Conservation (phyloP, 441 rosid genomes). For the Flueggea neowawraea region DNA sequence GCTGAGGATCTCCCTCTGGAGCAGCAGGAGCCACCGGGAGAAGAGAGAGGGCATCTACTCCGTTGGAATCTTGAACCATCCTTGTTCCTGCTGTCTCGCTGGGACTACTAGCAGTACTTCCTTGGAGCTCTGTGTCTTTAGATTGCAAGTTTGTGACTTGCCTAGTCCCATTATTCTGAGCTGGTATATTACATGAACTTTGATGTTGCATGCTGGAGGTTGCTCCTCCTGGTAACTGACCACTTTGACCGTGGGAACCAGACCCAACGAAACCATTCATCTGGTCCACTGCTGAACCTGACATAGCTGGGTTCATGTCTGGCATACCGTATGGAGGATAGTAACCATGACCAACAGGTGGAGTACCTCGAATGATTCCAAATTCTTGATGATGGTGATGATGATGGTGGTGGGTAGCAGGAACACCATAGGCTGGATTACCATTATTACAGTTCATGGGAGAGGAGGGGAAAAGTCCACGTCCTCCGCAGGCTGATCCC, state of each 20-base stretch:
- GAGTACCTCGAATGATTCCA: constrained; percentile 32
- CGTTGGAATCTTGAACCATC: constrained; percentile 13
- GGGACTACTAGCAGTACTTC: constrained; percentile 58
- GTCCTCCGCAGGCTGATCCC: constrained; percentile 28
- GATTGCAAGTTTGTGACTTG: constrained; percentile 10
- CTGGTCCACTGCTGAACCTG: constrained; percentile 49
- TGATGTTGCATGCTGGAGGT: constrained; percentile 35
- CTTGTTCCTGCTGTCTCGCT: constrained; percentile 21
- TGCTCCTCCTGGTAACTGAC: constrained; percentile 30
- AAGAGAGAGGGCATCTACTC: constrained; percentile 25
- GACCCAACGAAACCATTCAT: constrained; percentile 31
- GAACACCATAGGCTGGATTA: constrained; percentile 35
- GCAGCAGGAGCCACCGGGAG: constrained; percentile 21
- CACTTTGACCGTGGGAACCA: constrained; percentile 24
- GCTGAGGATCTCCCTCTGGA: constrained; percentile 17
- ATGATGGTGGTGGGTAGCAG: constrained; percentile 9
- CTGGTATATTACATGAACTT: constrained; percentile 31
- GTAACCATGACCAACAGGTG: constrained; percentile 46
- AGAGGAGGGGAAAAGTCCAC: constrained; percentile 44
- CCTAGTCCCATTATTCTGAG: constrained; percentile 24
- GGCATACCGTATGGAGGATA: constrained; percentile 71
- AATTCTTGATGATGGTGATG: constrained; percentile 37
- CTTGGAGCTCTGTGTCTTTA: constrained; percentile 40
- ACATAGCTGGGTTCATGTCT: constrained; percentile 33
- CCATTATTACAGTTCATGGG: constrained; percentile 35